Percentiles rank a stretch among this genome's conserved stretches.
Evolutionary conservation across 306 rosid genomes (phyloP).

Genomic region (Sophora flavescens): DNA sequence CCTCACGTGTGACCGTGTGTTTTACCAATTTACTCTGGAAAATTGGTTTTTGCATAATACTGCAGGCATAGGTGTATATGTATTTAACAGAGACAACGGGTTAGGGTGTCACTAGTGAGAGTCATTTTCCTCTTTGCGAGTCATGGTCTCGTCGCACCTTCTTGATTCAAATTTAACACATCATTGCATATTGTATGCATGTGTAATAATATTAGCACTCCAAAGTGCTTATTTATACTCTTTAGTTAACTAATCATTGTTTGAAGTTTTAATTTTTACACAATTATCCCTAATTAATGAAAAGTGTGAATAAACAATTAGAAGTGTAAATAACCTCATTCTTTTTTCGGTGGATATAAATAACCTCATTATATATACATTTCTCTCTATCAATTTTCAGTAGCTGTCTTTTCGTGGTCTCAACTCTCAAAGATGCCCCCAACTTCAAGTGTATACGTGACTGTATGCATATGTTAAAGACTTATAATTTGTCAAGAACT

Average conservation of each 20-base stretch:
- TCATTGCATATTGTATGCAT: background rate
- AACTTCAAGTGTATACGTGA: background rate
- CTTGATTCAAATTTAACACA: background rate
- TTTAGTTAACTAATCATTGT: background rate
- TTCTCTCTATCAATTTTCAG: background rate
- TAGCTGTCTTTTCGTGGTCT: slow-evolving; percentile 14
- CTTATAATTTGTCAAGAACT: background rate
- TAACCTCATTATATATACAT: too few relatives aligned
- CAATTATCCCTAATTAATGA: background rate
- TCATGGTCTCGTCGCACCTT: background rate
- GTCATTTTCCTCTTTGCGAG: background rate
- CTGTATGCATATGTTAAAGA: background rate
- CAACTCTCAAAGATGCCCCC: slow-evolving; percentile 12
- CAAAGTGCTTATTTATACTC: background rate
- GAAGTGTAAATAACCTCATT: too few relatives aligned
- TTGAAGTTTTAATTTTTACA: too few relatives aligned
- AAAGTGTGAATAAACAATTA: too few relatives aligned
- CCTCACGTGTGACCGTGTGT: background rate
- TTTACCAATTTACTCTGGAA: background rate
- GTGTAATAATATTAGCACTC: too few relatives aligned
- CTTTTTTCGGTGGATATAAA: too few relatives aligned
- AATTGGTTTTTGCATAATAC: background rate
- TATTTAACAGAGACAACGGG: too few relatives aligned
- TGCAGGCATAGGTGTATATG: too few relatives aligned
- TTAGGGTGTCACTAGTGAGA: too few relatives aligned